Conservation (phyloP, 1,284 basidiomycete genomes). For the Mycosarcoma mackinlayi region DNA sequence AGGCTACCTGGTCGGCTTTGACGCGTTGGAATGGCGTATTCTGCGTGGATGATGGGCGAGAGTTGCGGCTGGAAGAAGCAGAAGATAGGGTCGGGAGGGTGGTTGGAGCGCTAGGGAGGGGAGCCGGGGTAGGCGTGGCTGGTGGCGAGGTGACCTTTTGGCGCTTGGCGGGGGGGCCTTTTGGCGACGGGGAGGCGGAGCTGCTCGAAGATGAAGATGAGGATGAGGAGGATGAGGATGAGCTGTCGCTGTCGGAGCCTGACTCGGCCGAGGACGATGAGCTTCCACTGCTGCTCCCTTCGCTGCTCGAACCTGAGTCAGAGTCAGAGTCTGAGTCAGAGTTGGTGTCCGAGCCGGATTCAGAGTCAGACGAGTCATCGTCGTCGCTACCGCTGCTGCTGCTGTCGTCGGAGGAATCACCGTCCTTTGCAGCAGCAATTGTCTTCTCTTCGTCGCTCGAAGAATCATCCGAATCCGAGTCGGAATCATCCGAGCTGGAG, state of each 20-base stretch:
- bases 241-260: slow-evolving; percentile 10
- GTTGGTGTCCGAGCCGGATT: slow-evolving; percentile 12
- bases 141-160: slow-evolving; percentile 18
- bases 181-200: slow-evolving; percentile 24
- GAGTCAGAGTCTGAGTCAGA: slow-evolving; percentile 18
- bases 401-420: slow-evolving; percentile 15
- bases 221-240: slow-evolving; percentile 4
- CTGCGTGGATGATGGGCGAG: slow-evolving; percentile 16
- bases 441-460: slow-evolving; percentile 15
- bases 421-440: background rate
- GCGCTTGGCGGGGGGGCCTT: slow-evolving; percentile 40
- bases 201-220: slow-evolving; percentile 11
- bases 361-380: slow-evolving; percentile 6
- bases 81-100: background rate
- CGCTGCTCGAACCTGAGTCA: slow-evolving; percentile 10
- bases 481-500: slow-evolving; percentile 17
- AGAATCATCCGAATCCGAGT: slow-evolving; percentile 20
- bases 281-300: slow-evolving; percentile 13
- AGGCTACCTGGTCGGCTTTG: slow-evolving; percentile 76
- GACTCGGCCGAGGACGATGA: slow-evolving; percentile 26
- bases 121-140: slow-evolving; percentile 9
- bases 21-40: slow-evolving; percentile 79
- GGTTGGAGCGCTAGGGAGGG: background rate
- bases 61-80: slow-evolving; percentile 6
- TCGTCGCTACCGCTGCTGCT: slow-evolving; percentile 13